phyloP scores from a whole-genome alignment of 768 basidiomycete species.

The Panaeolus papilionaceus region DNA sequence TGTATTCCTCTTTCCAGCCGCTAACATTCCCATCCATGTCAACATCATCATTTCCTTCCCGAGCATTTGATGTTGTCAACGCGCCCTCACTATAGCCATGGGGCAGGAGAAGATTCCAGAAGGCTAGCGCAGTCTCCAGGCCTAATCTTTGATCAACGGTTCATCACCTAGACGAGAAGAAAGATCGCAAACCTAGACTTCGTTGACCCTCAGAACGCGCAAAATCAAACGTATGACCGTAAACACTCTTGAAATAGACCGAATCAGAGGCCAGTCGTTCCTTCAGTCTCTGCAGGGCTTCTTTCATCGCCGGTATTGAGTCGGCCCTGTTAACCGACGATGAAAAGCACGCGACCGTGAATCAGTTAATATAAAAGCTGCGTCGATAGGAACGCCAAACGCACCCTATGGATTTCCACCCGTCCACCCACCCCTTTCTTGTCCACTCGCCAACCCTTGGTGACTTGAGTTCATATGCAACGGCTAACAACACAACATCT shows the following conservation, averaged over 20 bases:
- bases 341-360: constrained; percentile 6
- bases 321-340: constrained; percentile 52
- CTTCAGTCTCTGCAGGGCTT: constrained; percentile 58
- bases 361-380: not conserved
- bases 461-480: constrained; percentile 84
- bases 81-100: constrained; percentile 75
- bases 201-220: constrained; percentile 78
- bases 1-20: constrained; percentile 71
- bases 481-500: constrained; percentile 80
- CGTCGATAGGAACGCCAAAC: constrained; percentile 29
- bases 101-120: constrained; percentile 81
- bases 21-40: constrained; percentile 50
- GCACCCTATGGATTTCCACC: constrained; percentile 78
- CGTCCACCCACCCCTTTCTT: constrained; percentile 75
- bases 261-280: constrained; percentile 67
- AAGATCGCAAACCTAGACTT: constrained; percentile 64
- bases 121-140: constrained; percentile 73
- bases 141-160: constrained; percentile 40
- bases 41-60: constrained; percentile 50
- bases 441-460: constrained; percentile 77
- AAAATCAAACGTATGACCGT: constrained; percentile 83
- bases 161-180: not conserved
- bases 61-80: constrained; percentile 47
- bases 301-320: constrained; percentile 64
- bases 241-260: constrained; percentile 78